Evolutionary conservation across 129 eudicot species (phyloP).

Genomic region (Apium graveolens): DNA sequence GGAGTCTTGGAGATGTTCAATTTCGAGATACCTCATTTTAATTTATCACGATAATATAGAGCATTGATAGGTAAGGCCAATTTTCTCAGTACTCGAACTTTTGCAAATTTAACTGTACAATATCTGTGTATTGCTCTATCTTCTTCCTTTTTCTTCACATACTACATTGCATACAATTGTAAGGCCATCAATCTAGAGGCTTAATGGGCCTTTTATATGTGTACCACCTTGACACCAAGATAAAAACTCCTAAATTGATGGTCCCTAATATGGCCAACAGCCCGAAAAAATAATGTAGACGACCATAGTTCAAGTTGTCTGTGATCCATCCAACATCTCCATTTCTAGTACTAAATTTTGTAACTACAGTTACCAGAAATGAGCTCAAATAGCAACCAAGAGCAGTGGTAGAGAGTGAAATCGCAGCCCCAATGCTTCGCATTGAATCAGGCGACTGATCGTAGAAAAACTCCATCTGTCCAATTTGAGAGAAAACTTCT

Average conservation of each 20-base stretch:
- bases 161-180: background rate
- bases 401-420: conserved; percentile 47
- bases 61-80: too few species aligned
- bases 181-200: background rate
- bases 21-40: too few species aligned
- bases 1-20: too few species aligned
- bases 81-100: too few species aligned
- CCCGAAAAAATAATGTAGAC: conserved; percentile 56
- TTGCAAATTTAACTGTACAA: too few species aligned
- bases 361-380: conserved; percentile 53
- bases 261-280: conserved; percentile 53
- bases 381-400: conserved; percentile 61
- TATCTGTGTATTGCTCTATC: too few species aligned
- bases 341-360: conserved; percentile 27
- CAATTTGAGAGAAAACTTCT: conserved; percentile 58
- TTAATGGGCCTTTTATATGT: conserved; percentile 33
- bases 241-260: conserved; percentile 33
- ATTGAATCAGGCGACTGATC: conserved; percentile 72
- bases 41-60: too few species aligned
- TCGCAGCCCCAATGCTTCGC: conserved; percentile 62
- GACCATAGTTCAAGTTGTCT: conserved; percentile 62
- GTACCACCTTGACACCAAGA: conserved; percentile 34
- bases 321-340: conserved; percentile 64
- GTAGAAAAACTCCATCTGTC: conserved; percentile 68
- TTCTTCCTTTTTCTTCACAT: background rate